phyloP scores from a whole-genome alignment of 495 filamentous ascomycete genomes.

The Aspergillus bertholletiae region DNA sequence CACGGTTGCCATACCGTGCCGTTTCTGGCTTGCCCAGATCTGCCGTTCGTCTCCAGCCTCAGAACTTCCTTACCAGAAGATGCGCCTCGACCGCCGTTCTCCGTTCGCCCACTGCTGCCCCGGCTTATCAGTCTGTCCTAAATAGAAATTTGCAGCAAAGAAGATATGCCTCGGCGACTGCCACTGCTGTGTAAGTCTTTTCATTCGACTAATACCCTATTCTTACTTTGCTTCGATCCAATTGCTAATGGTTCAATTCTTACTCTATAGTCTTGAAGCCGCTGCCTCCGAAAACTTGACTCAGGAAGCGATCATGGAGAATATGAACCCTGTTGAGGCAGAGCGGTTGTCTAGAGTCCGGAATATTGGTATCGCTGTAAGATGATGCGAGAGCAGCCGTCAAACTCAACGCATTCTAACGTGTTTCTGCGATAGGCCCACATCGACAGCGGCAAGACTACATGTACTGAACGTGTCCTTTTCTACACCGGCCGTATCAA shows the following conservation, averaged over 20 bases:
- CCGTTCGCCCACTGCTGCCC: constrained; percentile 36
- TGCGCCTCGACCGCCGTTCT: constrained; percentile 41
- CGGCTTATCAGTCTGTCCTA: constrained; percentile 38
- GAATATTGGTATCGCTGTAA: constrained; percentile 97
- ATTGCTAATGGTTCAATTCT: constrained; percentile 9
- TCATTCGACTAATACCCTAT: background rate
- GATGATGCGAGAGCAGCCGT: constrained; percentile 11
- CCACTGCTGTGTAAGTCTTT: constrained; percentile 38
- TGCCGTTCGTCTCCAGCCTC: constrained; percentile 34
- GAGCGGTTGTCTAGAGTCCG: constrained; percentile 73
- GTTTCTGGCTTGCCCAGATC: constrained; percentile 43
- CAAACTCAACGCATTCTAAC: background rate
- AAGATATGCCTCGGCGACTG: constrained; percentile 39
- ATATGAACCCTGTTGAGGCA: constrained; percentile 71
- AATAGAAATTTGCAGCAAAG: constrained; percentile 35
- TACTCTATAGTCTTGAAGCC: constrained; percentile 46
- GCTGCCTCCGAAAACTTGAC: constrained; percentile 55
- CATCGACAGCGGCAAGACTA: constrained; percentile 99
- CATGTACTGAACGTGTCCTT: constrained; percentile 92
- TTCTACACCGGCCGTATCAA: constrained; percentile 98
- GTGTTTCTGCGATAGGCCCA: constrained; percentile 62
- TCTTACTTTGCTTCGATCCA: background rate
- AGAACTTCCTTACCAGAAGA: constrained; percentile 32
- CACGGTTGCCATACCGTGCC: constrained; percentile 41
- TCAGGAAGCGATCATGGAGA: constrained; percentile 67